These are phyloP conservation scores for Linderniella brevidens DNA, from an alignment of 257 asterid species.

Conservation along the genomic window DNA sequence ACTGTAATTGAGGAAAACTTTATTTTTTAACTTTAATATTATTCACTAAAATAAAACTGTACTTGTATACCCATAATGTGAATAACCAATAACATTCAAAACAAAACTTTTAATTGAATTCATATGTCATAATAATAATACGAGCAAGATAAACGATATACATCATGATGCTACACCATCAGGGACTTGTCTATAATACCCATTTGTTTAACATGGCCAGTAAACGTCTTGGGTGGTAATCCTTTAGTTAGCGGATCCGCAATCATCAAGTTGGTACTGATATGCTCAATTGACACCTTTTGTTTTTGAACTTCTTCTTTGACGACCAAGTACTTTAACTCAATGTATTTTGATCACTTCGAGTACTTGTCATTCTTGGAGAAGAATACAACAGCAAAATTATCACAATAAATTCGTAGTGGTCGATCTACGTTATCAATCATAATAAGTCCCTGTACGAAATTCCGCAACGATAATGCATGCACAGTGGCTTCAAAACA, in stretches of 20 bases:
- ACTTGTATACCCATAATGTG: neutral
- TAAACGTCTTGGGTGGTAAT: neutral
- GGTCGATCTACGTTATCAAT: neutral
- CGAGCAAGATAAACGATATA: neutral
- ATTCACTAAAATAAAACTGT: neutral
- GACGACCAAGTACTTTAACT: neutral
- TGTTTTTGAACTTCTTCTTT: neutral
- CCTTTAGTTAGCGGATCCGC: neutral
- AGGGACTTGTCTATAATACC: slow-evolving; percentile 1
- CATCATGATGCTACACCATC: neutral
- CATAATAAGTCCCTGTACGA: neutral
- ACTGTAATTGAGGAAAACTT: neutral
- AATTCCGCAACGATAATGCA: neutral
- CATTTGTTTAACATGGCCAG: neutral
- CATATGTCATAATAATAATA: neutral
- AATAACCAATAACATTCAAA: neutral
- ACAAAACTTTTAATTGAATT: neutral
- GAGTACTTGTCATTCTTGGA: neutral
- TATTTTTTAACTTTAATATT: neutral
- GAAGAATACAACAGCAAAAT: neutral
- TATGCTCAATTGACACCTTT: neutral
- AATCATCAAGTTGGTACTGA: neutral
- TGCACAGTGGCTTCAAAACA: neutral
- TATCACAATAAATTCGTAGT: too few species aligned
- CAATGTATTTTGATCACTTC: neutral